Conservation (phyloP, 2,329 filamentous ascomycete genomes). For the Colletotrichum sp. region DNA sequence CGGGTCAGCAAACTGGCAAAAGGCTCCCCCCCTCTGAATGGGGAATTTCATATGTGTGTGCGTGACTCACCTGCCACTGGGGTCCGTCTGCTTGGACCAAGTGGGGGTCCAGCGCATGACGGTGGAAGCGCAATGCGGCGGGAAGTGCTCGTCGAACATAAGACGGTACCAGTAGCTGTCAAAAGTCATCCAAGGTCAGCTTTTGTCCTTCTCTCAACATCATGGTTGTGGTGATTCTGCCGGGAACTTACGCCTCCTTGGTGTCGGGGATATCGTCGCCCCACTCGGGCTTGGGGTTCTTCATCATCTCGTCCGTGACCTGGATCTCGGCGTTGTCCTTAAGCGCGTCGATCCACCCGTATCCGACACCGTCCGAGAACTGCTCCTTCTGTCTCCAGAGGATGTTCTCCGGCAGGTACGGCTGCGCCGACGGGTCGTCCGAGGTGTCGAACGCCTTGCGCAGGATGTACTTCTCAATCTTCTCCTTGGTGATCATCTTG, state of each 20-base stretch:
- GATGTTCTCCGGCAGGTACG: conserved; percentile 96
- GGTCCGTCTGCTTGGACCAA: conserved; percentile 96
- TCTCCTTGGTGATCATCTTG: conserved; percentile 92
- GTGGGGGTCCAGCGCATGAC: conserved; percentile 97
- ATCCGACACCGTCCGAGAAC: conserved; percentile 97
- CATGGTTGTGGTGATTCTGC: not conserved
- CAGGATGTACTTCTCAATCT: conserved; percentile 97
- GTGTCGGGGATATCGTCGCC: conserved; percentile 89
- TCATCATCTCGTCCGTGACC: conserved; percentile 97
- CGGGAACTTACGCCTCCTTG: conserved; percentile 79
- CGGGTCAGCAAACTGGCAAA: conserved; percentile 6
- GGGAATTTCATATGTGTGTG: not conserved
- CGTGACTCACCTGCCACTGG: conserved; percentile 78
- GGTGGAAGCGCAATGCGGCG: conserved; percentile 85
- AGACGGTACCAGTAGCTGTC: conserved; percentile 90
- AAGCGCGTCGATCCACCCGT: conserved; percentile 97
- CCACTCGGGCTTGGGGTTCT: conserved; percentile 98
- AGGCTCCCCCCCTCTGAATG: not conserved
- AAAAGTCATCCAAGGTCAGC: conserved; percentile 26
- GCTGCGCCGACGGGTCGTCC: conserved; percentile 78
- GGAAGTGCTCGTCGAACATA: conserved; percentile 99
- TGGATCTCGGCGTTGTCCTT: conserved; percentile 92
- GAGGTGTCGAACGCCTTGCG: conserved; percentile 96
- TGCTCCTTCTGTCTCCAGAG: conserved; percentile 99
- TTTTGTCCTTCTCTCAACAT: not conserved